Base-by-base conservation (phyloP, 2,329 filamentous ascomycete species). In the Epichloe glyceriae region DNA sequence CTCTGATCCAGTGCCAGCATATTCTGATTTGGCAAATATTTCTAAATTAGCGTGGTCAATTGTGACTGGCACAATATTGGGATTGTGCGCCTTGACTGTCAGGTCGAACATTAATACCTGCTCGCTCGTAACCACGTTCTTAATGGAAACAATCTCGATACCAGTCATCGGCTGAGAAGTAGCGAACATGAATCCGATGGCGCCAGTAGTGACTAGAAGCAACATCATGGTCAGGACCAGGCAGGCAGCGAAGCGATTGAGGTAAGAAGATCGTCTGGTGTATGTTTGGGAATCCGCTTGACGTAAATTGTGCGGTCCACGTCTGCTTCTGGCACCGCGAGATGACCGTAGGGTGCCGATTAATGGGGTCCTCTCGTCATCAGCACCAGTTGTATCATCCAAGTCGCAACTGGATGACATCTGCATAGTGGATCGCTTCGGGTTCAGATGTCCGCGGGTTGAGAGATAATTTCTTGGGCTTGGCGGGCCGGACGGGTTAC, bases 51-150 rank as follows among this genome's bases (percentile, higher is more conserved):
- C 85, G 45, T 90, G 83, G 55, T 86, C 83, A 38, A 98, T 81
- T 2, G 85, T 85, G 41, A 98, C 85, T 2, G 88, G 82, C 39
- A 97, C 85, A 40, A 96, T 82, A 59, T 97, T 98, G 1, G 91
- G 90, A 63, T 98, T 98, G 59, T 91, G 76, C 0, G 91, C 93
- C 57, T 81, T 81, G 53, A 98, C 88, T 19, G 87, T 81, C 46
- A 98, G 71, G 65, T 98, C 91, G 60, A 97, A 79, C 80, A 98
- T 95, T 41, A 98, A 77, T 64, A 97, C 90, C 65, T 95, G 88
- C 65, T 95, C 88, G 59, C 88, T 95, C 2, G 90, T 90, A 46
- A 97, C 78, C 22, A 98, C 88, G 57, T 95, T 94, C 59, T 85
- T 81, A 57, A 98, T 88, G 55, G 84, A 83, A 50, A 85, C 73